Evolutionary conservation across 2,329 filamentous ascomycete genomes (phyloP), one percentile per base, ranked within the genome.

Genomic region (Botrytis fragariae): DNA sequence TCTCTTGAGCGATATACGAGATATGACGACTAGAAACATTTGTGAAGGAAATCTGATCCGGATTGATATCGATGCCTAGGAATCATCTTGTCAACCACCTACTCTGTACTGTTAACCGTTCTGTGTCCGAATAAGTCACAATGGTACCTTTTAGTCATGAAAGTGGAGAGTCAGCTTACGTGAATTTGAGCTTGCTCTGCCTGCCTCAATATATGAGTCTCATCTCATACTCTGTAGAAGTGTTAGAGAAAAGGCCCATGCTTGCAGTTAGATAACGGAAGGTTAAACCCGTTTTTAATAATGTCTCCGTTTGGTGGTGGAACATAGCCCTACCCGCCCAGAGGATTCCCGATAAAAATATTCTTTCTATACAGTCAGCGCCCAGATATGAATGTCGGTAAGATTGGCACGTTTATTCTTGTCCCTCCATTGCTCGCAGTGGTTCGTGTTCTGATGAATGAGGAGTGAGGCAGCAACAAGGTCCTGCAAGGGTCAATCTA

Each of bases 271-370:
- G 25, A 42, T 29, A 25, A 20, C 48, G 48, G 65, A 69, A 57
- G 18, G 18, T 69, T 16, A 35, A 44, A 42, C 10, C 48, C 65
- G n/a, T 42, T 57, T 57, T 57, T 16, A 37, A 32, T 25, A 18
- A 32, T 44, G 20, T 57, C 37, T 42, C 65, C 48, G n/a, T 57
- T 44, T 57, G 35, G 32, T 57, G 48, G 48, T n/a, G 48, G 65
- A 68, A 68, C 64, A 68, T 54, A 68, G 45, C 64, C 64, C 45
- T 68, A 54, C 64, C 48, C 37, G 48, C 65, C 48, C 65, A 57
- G 35, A 42, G 6, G 48, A 42, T 42, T 57, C 35, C 45, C 35
- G 25, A n/a, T 10, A 39, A 42, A 57, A 39, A 18, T 9, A 57
- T 54, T 68, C 32, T 57, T 29, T 68, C 64, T 14, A 42, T 35